Evolutionary conservation across 2,329 filamentous ascomycete species (phyloP).

Genomic region (Venturia asperata): DNA sequence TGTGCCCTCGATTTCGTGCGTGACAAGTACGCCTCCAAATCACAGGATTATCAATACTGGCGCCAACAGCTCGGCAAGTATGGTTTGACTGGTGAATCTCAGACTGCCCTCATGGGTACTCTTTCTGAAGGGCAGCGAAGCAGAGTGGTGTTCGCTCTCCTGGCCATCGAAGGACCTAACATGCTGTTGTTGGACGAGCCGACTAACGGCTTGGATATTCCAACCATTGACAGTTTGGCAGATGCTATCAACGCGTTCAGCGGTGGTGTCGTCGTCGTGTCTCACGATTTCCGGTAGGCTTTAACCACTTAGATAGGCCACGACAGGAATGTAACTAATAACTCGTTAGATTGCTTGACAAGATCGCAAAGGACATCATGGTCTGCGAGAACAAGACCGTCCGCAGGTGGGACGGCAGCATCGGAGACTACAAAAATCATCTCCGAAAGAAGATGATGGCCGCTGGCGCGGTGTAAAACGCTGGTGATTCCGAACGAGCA

Average conservation of each 20-base stretch:
- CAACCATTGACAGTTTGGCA: slow-evolving; percentile 93
- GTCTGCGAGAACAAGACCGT: slow-evolving; percentile 98
- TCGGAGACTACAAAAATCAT: slow-evolving; percentile 96
- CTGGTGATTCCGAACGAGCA: background rate
- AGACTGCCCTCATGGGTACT: slow-evolving; percentile 96
- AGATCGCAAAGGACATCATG: slow-evolving; percentile 99
- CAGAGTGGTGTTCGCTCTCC: slow-evolving; percentile 92
- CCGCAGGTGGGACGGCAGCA: slow-evolving; percentile 77
- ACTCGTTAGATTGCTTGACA: slow-evolving; percentile 79
- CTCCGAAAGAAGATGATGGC: slow-evolving; percentile 98
- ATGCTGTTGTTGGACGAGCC: slow-evolving; percentile 98
- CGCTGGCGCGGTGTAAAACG: slow-evolving; percentile 70
- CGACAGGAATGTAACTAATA: slow-evolving; percentile 21
- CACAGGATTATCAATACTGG: slow-evolving; percentile 99
- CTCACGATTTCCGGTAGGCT: slow-evolving; percentile 93
- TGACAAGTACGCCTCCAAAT: slow-evolving; percentile 83
- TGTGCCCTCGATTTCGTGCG: slow-evolving; percentile 95
- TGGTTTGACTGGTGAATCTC: slow-evolving; percentile 83
- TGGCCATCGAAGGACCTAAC: slow-evolving; percentile 93
- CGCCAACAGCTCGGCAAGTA: slow-evolving; percentile 93
- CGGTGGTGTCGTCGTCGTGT: slow-evolving; percentile 95
- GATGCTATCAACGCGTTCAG: slow-evolving; percentile 96
- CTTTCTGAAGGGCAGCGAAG: slow-evolving; percentile 96
- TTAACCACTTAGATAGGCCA: slow-evolving; percentile 5
- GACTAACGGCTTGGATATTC: slow-evolving; percentile 98